Base-by-base conservation (phyloP, 2,329 filamentous ascomycete species). In the Aureobasidium sp. region DNA sequence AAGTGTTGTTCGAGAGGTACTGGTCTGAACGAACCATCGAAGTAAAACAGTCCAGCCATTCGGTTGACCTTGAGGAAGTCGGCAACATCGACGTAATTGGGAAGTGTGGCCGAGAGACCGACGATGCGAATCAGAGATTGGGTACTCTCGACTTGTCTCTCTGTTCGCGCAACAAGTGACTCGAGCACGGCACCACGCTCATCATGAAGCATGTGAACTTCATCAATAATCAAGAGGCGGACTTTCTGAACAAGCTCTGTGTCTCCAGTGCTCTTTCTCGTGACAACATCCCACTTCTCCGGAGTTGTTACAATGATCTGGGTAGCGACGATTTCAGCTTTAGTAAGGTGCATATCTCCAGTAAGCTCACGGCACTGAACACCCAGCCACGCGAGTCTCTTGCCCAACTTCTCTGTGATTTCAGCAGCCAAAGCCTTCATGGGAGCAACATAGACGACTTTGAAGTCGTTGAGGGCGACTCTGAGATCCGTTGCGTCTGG, bases 261-360 rank as follows among this genome's bases (percentile, higher is more conserved):
- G 71, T 99, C 94, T n/a, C 95, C 94, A 1, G 92, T 97, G 61
- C 93, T 95, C 75, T 97, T 99, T 64, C 94, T 84, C 3, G 94
- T 99, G 5, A 99, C 90, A 0, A 99, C 94, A 73, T 99, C 94
- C 95, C 95, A 99, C 76, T 99, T 99, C 76, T 99, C 94, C 39
- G 94, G 94, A 0, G 94, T 99, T 0, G 95, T 99, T 54, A 99
- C 94, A 63, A 99, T 96, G 67, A 99, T 94, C 72, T 99, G 94
- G 0, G 94, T 99, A 65, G 92, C 87, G 16, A 97, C 83, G 64
- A 99, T 96, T 74, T 99, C 95, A 2, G 90, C 83, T 74, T 99
- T 99, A 51, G 93, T 97, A 61, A 99, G 82, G 71, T 99, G 94
- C 94, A 99, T 99, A 73, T 99, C 94, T 70, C 94, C 94, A 51